These are phyloP conservation scores for Fraxinus sp. DNA, from an alignment of 305 asterid genomes.

Conservation along the genomic window DNA sequence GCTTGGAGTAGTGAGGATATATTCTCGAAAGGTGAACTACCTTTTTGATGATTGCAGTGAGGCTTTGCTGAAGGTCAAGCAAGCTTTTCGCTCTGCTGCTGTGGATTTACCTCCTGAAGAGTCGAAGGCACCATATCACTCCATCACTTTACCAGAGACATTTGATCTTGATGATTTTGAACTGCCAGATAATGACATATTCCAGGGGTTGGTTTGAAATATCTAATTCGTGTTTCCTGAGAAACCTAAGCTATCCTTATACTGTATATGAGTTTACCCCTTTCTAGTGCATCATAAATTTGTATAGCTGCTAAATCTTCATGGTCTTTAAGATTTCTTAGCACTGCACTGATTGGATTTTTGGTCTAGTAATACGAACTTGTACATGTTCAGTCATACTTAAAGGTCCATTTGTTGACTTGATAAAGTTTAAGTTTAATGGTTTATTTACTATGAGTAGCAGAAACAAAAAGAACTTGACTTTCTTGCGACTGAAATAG, in stretches of 20 bases:
- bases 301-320: not conserved
- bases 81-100: constrained; percentile 94
- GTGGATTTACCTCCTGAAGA: constrained; percentile 99
- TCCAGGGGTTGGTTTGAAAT: constrained; percentile 67
- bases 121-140: constrained; percentile 97
- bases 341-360: constrained; percentile 4
- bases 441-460: not conserved
- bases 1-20: constrained; percentile 98
- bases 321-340: constrained; percentile 1
- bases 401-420: constrained; percentile 2
- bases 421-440: constrained; percentile 16
- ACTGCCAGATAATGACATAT: constrained; percentile 87
- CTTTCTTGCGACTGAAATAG: constrained; percentile 7
- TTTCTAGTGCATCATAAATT: constrained; percentile 15
- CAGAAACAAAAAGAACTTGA: constrained; percentile 9
- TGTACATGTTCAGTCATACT: not conserved
- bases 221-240: constrained; percentile 2
- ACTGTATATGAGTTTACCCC: constrained; percentile 4
- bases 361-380: constrained; percentile 9
- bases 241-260: constrained; percentile 12
- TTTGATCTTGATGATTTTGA: constrained; percentile 99
- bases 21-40: constrained; percentile 88
- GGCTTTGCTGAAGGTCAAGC: constrained; percentile 89
- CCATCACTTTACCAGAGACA: constrained; percentile 97
- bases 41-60: constrained; percentile 97